Evolutionary conservation across 1,139 yeast species (phyloP), one percentile per base, ranked within the genome.

Genomic region (Saccharomycopsis hybrid): DNA sequence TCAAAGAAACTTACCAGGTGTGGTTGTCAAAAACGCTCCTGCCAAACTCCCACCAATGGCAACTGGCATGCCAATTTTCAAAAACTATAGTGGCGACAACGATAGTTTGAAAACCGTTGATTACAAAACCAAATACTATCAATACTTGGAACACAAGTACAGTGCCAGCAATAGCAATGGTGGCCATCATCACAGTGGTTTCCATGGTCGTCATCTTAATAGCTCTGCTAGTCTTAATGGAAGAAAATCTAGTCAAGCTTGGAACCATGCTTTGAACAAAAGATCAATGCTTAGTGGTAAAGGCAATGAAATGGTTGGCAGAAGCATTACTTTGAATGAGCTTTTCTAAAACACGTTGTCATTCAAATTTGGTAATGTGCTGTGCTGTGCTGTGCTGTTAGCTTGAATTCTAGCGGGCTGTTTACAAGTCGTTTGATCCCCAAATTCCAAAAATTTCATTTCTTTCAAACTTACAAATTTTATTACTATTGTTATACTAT

Each of bases 271-370:
- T n/a, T 30, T 41, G 29, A 41, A 41, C 25, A 30, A 30, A n/a
- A n/a, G 36, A n/a, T 30, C 35, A 3, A 13, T 29, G 9, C 44
- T 28, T 29, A 28, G 44, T 30, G 44, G 36, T 7, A 30, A 30
- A 30, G 44, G 43, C 41, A 45, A 45, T 31, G 47, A 45, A 30
- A 41, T 41, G 44, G 47, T 44, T 36, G 47, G 43, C 9, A 39
- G 18, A 8, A 29, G 41, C 27, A 39, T 37, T 31, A 24, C n/a
- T n/a, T 29, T 45, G n/a, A 45, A 45, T 32, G 43, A 37, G 13
- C 38, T 45, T 36, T 45, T 45, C 18, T 45, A 45, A 39, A 18
- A 18, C 18, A 18, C 18, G 18, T 18, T 18, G 18, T 18, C 18
- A 18, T 18, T 18, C 18, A 18, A 18, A 18, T 18, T 18, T 18